phyloP scores from a whole-genome alignment of 306 rosid genomes.

The Psophocarpus tetragonolobus region DNA sequence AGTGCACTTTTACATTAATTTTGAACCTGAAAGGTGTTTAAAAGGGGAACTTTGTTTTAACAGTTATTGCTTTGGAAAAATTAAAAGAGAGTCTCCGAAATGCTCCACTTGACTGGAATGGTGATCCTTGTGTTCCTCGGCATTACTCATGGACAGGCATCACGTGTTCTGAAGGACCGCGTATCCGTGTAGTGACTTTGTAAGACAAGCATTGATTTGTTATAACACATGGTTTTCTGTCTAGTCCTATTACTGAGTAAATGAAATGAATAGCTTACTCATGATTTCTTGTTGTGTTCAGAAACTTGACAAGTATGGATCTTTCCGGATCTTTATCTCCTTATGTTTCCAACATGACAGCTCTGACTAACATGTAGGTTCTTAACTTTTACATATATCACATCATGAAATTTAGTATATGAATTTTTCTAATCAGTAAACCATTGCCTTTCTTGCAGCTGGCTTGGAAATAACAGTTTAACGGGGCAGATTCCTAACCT shows the following conservation, averaged over 20 bases:
- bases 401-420: constrained; percentile 17
- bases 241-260: constrained; percentile 20
- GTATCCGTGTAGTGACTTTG: constrained; percentile 71
- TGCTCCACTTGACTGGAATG: constrained; percentile 82
- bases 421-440: constrained; percentile 24
- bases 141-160: constrained; percentile 88
- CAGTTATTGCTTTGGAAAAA: constrained; percentile 66
- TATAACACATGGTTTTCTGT: constrained; percentile 2
- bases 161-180: constrained; percentile 70
- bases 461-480: constrained; percentile 85
- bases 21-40: constrained; percentile 26
- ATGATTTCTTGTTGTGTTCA: constrained; percentile 46
- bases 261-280: constrained; percentile 37
- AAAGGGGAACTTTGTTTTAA: constrained; percentile 29
- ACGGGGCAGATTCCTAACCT: constrained; percentile 82
- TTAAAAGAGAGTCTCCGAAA: constrained; percentile 58
- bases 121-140: constrained; percentile 86
- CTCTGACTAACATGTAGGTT: constrained; percentile 70
- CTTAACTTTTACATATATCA: neutral
- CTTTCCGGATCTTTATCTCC: constrained; percentile 85
- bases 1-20: neutral
- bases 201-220: constrained; percentile 49
- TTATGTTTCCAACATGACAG: constrained; percentile 80
- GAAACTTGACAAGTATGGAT: constrained; percentile 82
- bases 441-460: constrained; percentile 47